phyloP scores from a whole-genome alignment of 2,329 filamentous ascomycete genomes.

The Neonectria faginata region DNA sequence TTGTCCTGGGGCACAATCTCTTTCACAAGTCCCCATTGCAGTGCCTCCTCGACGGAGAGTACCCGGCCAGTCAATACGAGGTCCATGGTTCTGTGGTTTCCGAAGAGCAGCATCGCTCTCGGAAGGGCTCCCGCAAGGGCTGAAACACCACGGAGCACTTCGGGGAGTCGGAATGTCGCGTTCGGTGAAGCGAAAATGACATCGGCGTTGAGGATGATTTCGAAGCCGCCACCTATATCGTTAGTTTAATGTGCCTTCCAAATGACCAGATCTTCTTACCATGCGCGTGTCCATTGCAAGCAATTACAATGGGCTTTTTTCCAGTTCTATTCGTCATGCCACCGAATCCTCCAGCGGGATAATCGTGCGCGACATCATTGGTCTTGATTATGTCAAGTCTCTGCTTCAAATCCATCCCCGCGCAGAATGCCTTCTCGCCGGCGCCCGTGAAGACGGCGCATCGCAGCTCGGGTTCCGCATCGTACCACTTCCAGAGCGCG shows the following conservation, averaged over 20 bases:
- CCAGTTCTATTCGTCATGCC: conserved; percentile 51
- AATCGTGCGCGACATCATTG: conserved; percentile 42
- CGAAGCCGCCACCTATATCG: conserved; percentile 47
- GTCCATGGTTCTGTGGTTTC: conserved; percentile 51
- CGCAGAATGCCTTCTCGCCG: conserved; percentile 63
- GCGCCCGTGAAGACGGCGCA: conserved; percentile 65
- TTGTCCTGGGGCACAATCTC: conserved; percentile 48
- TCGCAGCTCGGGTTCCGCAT: conserved; percentile 60
- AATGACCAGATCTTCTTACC: conserved; percentile 34
- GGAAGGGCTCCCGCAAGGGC: conserved; percentile 69
- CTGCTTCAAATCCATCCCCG: conserved; percentile 66
- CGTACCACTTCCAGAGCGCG: conserved; percentile 62
- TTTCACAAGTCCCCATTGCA: conserved; percentile 47
- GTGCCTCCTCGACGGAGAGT: conserved; percentile 45
- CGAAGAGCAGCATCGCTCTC: conserved; percentile 54
- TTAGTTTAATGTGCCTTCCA: background rate
- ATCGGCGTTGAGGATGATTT: conserved; percentile 60
- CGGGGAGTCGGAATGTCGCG: conserved; percentile 67
- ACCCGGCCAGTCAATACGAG: conserved; percentile 47
- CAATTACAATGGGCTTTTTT: conserved; percentile 49
- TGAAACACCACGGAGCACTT: conserved; percentile 68
- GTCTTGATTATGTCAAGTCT: conserved; percentile 49
- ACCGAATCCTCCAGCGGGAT: conserved; percentile 47
- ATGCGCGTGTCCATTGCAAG: conserved; percentile 49
- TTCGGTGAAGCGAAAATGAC: conserved; percentile 65